These are phyloP conservation scores for Triticum timopheevii DNA, from an alignment of 176 grass and related monocot species.

Conservation along the genomic window DNA sequence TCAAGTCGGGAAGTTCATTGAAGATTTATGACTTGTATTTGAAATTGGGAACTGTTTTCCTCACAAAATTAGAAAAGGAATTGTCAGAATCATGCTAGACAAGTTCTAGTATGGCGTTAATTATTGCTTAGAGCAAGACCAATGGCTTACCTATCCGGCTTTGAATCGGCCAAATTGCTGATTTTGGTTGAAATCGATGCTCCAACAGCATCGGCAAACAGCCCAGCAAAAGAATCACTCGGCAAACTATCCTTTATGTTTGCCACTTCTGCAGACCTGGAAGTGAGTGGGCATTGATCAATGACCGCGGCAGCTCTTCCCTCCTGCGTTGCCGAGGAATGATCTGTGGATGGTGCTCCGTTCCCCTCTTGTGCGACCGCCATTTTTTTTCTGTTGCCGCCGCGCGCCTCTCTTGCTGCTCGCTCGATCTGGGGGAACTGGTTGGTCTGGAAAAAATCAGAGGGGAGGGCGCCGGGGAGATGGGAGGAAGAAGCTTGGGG, in stretches of 20 bases:
- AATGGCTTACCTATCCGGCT: neutral
- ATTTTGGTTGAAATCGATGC: neutral
- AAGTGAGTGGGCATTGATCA: neutral
- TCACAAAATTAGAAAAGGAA: neutral
- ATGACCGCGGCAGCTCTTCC: neutral
- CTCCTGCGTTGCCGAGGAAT: neutral
- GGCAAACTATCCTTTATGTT: neutral
- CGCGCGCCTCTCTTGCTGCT: too few species aligned
- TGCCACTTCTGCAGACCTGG: neutral
- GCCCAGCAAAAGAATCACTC: neutral
- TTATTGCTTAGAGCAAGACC: neutral
- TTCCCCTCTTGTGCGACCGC: too few species aligned
- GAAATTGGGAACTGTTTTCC: neutral
- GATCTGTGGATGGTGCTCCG: too few species aligned
- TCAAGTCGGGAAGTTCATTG: neutral
- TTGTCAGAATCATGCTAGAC: neutral
- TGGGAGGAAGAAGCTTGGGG: too few species aligned
- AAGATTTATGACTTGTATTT: neutral
- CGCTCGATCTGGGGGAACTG: too few species aligned
- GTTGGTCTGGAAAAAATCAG: too few species aligned
- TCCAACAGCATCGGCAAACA: neutral
- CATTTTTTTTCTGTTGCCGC: too few species aligned
- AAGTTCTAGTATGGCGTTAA: neutral
- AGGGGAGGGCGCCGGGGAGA: too few species aligned
- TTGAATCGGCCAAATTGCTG: too few species aligned